phyloP scores from a whole-genome alignment of 345 rosid genomes.

The Melastoma malabathricum region DNA sequence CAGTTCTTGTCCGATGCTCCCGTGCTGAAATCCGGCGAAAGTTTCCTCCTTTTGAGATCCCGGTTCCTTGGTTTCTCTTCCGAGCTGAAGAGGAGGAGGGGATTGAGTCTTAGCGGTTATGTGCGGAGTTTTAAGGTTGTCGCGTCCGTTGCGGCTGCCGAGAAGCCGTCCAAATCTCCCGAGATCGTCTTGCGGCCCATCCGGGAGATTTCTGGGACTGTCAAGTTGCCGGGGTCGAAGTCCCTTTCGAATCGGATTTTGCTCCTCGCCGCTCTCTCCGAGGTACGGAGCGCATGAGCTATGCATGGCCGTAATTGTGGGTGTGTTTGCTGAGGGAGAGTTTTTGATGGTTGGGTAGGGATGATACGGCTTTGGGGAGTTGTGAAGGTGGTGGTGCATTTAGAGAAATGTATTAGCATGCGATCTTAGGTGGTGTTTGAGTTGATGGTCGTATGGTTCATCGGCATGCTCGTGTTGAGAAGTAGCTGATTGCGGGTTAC shows the following conservation, averaged over 20 bases:
- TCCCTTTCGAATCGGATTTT: slow-evolving; percentile 86
- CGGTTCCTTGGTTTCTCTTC: slow-evolving; percentile 14
- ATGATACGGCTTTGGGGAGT: no score
- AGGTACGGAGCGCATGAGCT: slow-evolving; percentile 24
- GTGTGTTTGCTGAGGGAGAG: no score
- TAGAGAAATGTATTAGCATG: no score
- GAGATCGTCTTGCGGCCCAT: slow-evolving; percentile 80
- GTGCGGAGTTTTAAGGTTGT: slow-evolving; percentile 22
- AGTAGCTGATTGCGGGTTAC: neutral
- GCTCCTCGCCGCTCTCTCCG: slow-evolving; percentile 83
- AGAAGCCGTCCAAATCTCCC: slow-evolving; percentile 50
- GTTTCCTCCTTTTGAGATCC: slow-evolving; percentile 32
- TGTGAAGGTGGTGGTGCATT: no score
- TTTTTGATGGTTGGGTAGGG: no score
- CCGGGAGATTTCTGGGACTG: slow-evolving; percentile 67
- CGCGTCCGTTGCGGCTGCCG: slow-evolving; percentile 36
- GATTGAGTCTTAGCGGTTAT: slow-evolving; percentile 4
- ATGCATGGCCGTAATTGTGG: no score
- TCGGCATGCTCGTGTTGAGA: no score
- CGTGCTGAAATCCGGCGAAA: slow-evolving; percentile 5
- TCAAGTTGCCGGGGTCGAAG: slow-evolving; percentile 89
- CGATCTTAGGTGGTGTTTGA: no score
- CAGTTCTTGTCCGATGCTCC: slow-evolving; percentile 16
- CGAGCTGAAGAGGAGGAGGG: slow-evolving; percentile 13
- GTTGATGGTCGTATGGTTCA: no score